Evolutionary conservation across 2,329 filamentous ascomycete genomes (phyloP).

Genomic region (Scedosporium boydii): DNA sequence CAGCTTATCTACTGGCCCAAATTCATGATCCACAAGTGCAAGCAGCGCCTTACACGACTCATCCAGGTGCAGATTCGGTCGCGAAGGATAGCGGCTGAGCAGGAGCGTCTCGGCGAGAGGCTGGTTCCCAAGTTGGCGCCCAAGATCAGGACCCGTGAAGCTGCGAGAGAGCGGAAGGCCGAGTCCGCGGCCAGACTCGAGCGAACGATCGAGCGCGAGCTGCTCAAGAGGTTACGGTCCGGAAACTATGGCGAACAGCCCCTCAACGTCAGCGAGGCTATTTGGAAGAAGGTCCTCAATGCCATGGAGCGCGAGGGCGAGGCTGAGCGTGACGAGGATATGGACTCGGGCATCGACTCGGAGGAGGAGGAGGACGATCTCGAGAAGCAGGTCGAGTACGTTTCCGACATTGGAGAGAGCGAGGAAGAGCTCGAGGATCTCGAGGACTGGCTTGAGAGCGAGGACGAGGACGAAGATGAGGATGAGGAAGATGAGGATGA

Average conservation of each 20-base stretch:
- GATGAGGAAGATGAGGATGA: constrained; percentile 48
- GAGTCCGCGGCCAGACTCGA: constrained; percentile 87
- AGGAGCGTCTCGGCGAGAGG: constrained; percentile 79
- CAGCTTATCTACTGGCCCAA: constrained; percentile 90
- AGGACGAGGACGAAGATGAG: constrained; percentile 46
- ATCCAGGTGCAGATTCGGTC: constrained; percentile 82
- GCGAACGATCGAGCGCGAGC: constrained; percentile 86
- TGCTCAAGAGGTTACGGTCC: constrained; percentile 82
- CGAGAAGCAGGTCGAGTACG: constrained; percentile 78
- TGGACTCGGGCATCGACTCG: constrained; percentile 77
- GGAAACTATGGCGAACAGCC: constrained; percentile 93
- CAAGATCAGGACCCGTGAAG: constrained; percentile 72
- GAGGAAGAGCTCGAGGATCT: constrained; percentile 72
- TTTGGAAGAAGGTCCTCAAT: constrained; percentile 95
- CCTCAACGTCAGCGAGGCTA: constrained; percentile 85
- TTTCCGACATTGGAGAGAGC: constrained; percentile 80
- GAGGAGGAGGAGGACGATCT: constrained; percentile 65
- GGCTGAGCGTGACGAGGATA: constrained; percentile 72
- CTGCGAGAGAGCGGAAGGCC: constrained; percentile 66
- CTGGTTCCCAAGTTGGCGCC: constrained; percentile 83
- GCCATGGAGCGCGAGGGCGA: constrained; percentile 83
- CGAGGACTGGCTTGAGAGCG: constrained; percentile 86
- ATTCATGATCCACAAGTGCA: constrained; percentile 88
- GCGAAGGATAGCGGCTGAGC: constrained; percentile 76
- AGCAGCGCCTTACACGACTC: constrained; percentile 84